Evolutionary conservation across 108 stramenopile genomes (phyloP).

Genomic region (Chaetoceros muelleri): DNA sequence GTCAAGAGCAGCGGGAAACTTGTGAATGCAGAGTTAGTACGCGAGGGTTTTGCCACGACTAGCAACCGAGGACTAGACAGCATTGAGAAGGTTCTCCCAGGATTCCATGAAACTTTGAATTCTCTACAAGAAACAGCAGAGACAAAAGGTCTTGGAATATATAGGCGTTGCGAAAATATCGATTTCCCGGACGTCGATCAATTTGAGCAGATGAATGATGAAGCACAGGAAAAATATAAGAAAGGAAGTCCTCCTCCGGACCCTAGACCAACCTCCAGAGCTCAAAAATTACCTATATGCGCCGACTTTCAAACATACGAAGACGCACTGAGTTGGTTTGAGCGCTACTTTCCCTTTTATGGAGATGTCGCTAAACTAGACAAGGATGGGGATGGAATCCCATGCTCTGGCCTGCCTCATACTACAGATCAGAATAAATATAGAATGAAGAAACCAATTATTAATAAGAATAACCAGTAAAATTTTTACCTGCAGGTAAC

Average conservation of each 20-base stretch:
- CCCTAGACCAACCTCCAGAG: conserved; percentile 37
- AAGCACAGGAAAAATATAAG: conserved; percentile 20
- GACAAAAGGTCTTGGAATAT: conserved; percentile 23
- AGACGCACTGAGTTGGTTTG: conserved; percentile 45
- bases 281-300: conserved; percentile 24
- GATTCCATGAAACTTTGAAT: conserved; percentile 10
- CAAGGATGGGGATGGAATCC: conserved; percentile 54
- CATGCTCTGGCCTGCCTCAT: conserved; percentile 58
- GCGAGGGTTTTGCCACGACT: conserved; percentile 23
- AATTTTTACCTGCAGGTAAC: too few species aligned
- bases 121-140: conserved; percentile 22
- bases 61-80: conserved; percentile 5
- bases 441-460: conserved; percentile 39
- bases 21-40: conserved; percentile 34
- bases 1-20: conserved; percentile 10
- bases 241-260: conserved; percentile 20
- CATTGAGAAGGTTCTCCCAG: conserved; percentile 1
- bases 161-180: conserved; percentile 13
- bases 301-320: conserved; percentile 54
- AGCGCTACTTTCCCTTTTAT: conserved; percentile 34
- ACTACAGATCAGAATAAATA: conserved; percentile 28
- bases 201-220: conserved; percentile 42
- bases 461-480: background rate
- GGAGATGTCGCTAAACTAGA: conserved; percentile 56
- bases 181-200: conserved; percentile 1